phyloP scores from a whole-genome alignment of 164 flowering plant species.

The Litsea cubeba region DNA sequence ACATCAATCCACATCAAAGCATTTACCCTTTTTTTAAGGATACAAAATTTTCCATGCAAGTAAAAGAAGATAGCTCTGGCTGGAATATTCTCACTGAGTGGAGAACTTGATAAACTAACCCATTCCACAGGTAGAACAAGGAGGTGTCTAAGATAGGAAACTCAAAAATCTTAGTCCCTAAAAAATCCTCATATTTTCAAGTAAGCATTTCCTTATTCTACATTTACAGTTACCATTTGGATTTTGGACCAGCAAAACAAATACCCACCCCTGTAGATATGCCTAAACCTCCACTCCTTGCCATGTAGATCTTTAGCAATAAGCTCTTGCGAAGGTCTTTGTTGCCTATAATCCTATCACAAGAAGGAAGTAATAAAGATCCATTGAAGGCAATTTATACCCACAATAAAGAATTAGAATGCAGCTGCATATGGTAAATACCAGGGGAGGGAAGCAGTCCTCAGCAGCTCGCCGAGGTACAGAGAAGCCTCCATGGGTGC shows the following conservation, averaged over 20 bases:
- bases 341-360: slow-evolving; percentile 81
- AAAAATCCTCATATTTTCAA: background rate
- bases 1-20: background rate
- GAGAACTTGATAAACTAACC: background rate
- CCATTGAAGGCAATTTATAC: background rate
- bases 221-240: background rate
- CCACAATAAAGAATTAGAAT: background rate
- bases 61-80: too few relatives aligned
- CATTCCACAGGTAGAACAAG: background rate
- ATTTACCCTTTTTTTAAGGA: too few relatives aligned
- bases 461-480: slow-evolving; percentile 99
- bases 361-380: background rate
- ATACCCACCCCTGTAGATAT: slow-evolving; percentile 79
- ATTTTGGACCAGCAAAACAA: background rate
- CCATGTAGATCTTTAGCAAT: slow-evolving; percentile 95
- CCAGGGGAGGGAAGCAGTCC: slow-evolving; percentile 98
- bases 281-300: slow-evolving; percentile 83
- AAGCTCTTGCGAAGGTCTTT: slow-evolving; percentile 97
- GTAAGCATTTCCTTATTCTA: background rate
- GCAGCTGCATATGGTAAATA: slow-evolving; percentile 19
- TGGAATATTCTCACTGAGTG: background rate
- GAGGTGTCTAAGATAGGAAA: background rate
- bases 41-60: background rate
- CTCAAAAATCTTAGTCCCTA: too few relatives aligned
- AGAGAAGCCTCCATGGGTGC: slow-evolving; percentile 99